Evolutionary conservation across 1,139 yeast genomes (phyloP), one percentile per base, ranked within the genome.

Genomic region (Saccharomyces hybrid): DNA sequence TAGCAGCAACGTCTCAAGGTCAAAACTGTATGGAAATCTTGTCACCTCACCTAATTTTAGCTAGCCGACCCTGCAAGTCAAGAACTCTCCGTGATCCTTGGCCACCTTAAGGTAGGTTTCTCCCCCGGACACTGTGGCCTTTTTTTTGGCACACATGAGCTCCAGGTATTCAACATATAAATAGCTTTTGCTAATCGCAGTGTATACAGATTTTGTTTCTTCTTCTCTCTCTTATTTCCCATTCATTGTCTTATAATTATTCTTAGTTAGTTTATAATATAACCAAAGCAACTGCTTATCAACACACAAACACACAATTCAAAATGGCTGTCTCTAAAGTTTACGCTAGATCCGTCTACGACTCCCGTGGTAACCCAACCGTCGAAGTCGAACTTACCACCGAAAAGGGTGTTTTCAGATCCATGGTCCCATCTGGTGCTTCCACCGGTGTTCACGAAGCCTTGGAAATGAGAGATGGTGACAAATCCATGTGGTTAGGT

Each of bases 331-430:
- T 80, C 65, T 66, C 80, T 60, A 88, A 89, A 78, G 78, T 88
- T 67, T 83, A 79, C 76, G 88, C 96, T 68, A 88, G 96, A 79
- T 84, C 83, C 79, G 95, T 90, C 76, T 90, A 90, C 84, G 97
- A 90, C 79, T 89, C 96, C 66, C 88, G 97, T 79, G 96, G 96
- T 77, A 90, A 89, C 82, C 97, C 97, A 76, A 89, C 96, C 63
- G 96, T 89, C 66, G 96, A 90, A 81, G 96, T 89, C 65, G 96
- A 90, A 70, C 70, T 89, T 66, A 79, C 84, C 80, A 90, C 96
- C 68, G 88, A 78, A 61, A 81, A 84, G 69, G 96, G 96, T 70
- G 71, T 81, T 63, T 88, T 87, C 88, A 85, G 96, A 76, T 81
- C 96, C 65, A 88, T 88, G 70, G 97, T 89, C 60, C 97, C 97